Evolutionary conservation across 2,329 filamentous ascomycete genomes (phyloP).

Genomic region (Mycogone perniciosa): DNA sequence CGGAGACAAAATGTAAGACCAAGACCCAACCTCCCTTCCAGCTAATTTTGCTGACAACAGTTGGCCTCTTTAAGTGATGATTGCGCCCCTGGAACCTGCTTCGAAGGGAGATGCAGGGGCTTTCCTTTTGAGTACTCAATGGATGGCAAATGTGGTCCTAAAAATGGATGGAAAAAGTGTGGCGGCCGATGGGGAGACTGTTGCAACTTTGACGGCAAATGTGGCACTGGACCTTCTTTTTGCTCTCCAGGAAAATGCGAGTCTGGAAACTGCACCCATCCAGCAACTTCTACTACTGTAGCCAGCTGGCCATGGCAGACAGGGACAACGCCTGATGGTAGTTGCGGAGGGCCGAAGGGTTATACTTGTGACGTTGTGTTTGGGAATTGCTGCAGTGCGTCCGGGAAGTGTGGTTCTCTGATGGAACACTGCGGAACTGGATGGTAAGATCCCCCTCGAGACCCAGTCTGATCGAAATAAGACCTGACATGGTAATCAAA

Average conservation of each 20-base stretch:
- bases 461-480: neutral
- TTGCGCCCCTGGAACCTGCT: constrained; percentile 28
- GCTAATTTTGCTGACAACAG: neutral
- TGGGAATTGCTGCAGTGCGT: too few species aligned
- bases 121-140: neutral
- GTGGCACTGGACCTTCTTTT: too few species aligned
- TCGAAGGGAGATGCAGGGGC: constrained; percentile 26
- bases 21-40: neutral
- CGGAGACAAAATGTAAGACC: constrained; percentile 21
- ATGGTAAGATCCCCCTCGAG: neutral
- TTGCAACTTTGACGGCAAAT: too few species aligned
- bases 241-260: too few species aligned
- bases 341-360: too few species aligned
- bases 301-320: too few species aligned
- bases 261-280: too few species aligned
- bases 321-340: too few species aligned
- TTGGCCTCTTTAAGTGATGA: constrained; percentile 19
- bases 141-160: constrained; percentile 21
- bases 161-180: constrained; percentile 27
- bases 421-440: neutral
- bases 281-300: too few species aligned
- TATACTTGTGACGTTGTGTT: too few species aligned
- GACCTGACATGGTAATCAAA: neutral
- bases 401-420: constrained; percentile 22
- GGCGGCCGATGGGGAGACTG: constrained; percentile 23